Evolutionary conservation across 495 filamentous ascomycete species (phyloP), one percentile per base, ranked within the genome.

Genomic region (Trichoderma erinaceum): DNA sequence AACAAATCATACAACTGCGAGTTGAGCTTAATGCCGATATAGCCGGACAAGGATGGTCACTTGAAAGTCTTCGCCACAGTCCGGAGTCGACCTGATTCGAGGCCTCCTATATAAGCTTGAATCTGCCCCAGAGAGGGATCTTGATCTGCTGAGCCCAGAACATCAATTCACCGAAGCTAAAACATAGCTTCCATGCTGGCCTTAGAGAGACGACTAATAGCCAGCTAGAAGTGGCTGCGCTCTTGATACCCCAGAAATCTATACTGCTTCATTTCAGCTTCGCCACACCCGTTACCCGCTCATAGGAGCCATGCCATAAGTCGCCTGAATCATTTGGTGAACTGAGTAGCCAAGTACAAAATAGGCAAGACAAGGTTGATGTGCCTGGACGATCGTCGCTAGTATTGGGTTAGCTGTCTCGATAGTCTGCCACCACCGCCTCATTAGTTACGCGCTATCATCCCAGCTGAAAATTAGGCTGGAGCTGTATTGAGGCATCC

Each of bases 221-320:
- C 43, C 43, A 46, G 43, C 13, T 46, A 18, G 43, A 46, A 5
- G 12, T 46, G 43, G 43, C 43, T 46, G 43, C 43, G 43, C 43
- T 16, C 43, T 18, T 46, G 12, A 46, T 23, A 52, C 21, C 1
- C n/a, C 1, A 32, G 2, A 29, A 8, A 11, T 1, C 25, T n/a
- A 4, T 48, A 3, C 15, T 48, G 44, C 44, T 61, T 61, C 56
- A 61, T 61, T 61, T 27, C 12, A 32, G 25, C 56, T 32, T 21
- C 23, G 56, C 56, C 56, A 61, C 56, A 15, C 56, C 27, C 25
- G n/a, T n/a, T n/a, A n/a, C n/a, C n/a, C n/a, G n/a, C n/a, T n/a
- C 27, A 23, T 10, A 29, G 27, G 23, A 61, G 4, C 15, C 52
- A 13, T 61, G 25, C 52, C 52, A 61, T 27, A 61, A 35, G 8